Evolutionary conservation across 2,329 filamentous ascomycete species (phyloP), one percentile per base, ranked within the genome.

Genomic region (Decorospora gaudefroyi): DNA sequence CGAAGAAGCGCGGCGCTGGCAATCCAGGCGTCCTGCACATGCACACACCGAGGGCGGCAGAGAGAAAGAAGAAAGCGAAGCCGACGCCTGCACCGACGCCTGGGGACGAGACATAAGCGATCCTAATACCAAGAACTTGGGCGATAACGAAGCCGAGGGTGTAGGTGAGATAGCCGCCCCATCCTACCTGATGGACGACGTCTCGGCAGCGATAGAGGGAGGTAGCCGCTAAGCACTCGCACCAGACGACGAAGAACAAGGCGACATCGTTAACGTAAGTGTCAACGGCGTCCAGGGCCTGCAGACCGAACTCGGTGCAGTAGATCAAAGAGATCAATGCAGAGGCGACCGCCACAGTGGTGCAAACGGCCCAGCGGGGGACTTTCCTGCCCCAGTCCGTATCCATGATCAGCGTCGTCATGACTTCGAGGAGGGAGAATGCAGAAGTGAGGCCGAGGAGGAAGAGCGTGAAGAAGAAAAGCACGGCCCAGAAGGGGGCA

Each of bases 391-490:
- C 72, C 0, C 27, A 44, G 12, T 75, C 74, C 0, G 74, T 67
- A 47, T 81, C 77, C 62, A 78, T 73, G 36, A 76, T 62, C 26
- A 80, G 53, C 0, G 78, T 81, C 8, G 76, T 74, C 6, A 77
- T 69, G 9, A 76, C 76, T 49, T 81, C 78, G 2, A 81, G 64
- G 76, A 81, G 78, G 26, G 76, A 78, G 46, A 80, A 81, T 0
- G 78, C 74, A 0, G 78, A 80, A 40, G 75, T 78, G 51, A 78
- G 78, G 0, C 78, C 78, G 0, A 81, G 71, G 1, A 80, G 72
- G 49, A 79, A 74, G 6, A 81, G 69, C 0, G 78, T 80, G 48
- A 80, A 77, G 60, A 81, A 81, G 7, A 80, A 64, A 2, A 76
- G 62, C 12, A 79, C 68, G 0, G 77, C 75, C 76, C 77, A 81